Base-by-base conservation (phyloP, 306 rosid species). In the Malus orientalis region DNA sequence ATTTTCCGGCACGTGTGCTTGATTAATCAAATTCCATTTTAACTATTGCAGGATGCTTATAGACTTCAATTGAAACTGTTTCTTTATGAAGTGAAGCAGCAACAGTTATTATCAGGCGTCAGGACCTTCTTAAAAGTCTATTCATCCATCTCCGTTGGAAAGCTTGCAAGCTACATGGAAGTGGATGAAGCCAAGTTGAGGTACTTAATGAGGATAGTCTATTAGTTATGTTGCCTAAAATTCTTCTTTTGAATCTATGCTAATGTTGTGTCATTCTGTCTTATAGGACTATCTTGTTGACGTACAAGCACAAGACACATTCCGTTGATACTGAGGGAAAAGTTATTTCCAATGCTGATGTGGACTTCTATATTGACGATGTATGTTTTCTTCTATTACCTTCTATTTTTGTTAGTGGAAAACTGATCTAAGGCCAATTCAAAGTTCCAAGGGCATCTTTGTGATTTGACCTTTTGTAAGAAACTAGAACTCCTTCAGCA, bases 71-170 rank as follows among this genome's bases (percentile, higher is more conserved):
- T 95, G 86, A 95, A 95, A 81, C 71, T 92, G 49, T 95, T 95
- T 84, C 97, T 95, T 30, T 95, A 90, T 84, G 97, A 95, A 88
- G 97, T 94, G 82, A 95, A 91, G 92, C 99, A 95, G 76, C 99
- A 95, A 67, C 99, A 95, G 58, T 74, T 91, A 85, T 77, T 95
- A 64, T 90, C 97, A 11, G 96, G 99, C 45, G 86, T 95, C 72
- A 85, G 99, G 67, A 95, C 99, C 69, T 92, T 90, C 87, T 84
- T 91, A 85, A 92, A 89, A 86, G 92, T 92, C 58, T 95, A 95
- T 73, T 92, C 99, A 75, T 84, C 97, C 59, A 91, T 92, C 78
- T 84, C 96, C 67, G 80, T 92, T 68, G 90, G 81, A 33, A 93
- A 92, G 81, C 97, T 95, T 73, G 99, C 98, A 11, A 92, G 84